Evolutionary conservation across 306 rosid genomes (phyloP), one percentile per base, ranked within the genome.

Genomic region (Cucumis hystrix): DNA sequence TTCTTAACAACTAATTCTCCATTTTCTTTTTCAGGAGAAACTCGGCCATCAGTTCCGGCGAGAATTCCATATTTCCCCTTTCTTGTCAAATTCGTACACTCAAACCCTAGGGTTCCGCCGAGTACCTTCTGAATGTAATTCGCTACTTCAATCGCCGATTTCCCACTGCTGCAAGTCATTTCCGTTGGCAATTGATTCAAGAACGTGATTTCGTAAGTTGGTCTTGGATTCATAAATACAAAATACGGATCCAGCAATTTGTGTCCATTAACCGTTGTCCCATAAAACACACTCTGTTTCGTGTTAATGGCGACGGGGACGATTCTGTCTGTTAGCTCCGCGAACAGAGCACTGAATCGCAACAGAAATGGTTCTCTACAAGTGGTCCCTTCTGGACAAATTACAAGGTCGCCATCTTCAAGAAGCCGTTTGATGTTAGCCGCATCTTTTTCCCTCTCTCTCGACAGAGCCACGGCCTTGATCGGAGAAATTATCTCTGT

Each of bases 301-400:
- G 96, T 89, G 84, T 95, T 90, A 3, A 95, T 90, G 0, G 99
- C 97, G 21, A 95, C 96, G 1, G 99, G 99, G 39, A 95, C 97
- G 35, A 95, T 95, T 47, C 97, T 82, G 47, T 90, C 96, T 0
- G 97, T 90, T 1, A 95, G 80, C 69, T 95, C 97, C 14, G 97
- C 97, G 20, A 95, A 95, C 7, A 95, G 90, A 2, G 99, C 97
- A 73, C 97, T 95, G 75, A 95, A 95, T 82, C 99, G 76, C 68
- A 92, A 11, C 3, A 95, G 84, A 45, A 90, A 95, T 3, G 97
- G 91, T 63, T 95, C 99, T 10, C 99, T 85, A 15, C 99, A 95
- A 1, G 97, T 95, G 1, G 97, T 95, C 3, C 99, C 99, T 79
- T 95, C 99, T 0, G 97, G 99, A 71, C 91, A 95, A 59, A 95